Base-by-base conservation (phyloP, 2,329 filamentous ascomycete species). In the Dactylellina haptotyla region DNA sequence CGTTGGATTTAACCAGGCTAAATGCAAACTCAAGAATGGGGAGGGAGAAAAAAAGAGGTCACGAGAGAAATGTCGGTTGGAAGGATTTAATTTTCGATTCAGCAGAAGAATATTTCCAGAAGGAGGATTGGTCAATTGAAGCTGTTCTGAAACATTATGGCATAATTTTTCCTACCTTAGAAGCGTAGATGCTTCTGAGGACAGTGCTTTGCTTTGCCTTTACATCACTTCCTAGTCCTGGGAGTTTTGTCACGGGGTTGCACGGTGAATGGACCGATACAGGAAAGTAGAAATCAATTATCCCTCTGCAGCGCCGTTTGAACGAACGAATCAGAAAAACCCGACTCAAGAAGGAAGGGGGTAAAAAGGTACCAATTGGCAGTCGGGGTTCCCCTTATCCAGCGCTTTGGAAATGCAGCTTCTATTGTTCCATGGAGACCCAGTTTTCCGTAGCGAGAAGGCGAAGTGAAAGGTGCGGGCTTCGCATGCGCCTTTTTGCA, bases 11-110 rank as follows among this genome's bases (percentile, higher is more conserved):
- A n/a, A n/a, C n/a, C n/a, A 59, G 56, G 56, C 56, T 59, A 43
- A 34, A 53, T 51, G n/a, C 48, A 43, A 39, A 54, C n/a, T n/a
- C n/a, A n/a, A n/a, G n/a, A n/a, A n/a, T n/a, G n/a, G n/a, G n/a
- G 28, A 41, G 43, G 20, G 23, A 26, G 50, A 32, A 28, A n/a
- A 20, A 26, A 34, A 63, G 16, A 12, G 62, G 62, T 66, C 62
- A 66, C 62, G 62, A 66, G 62, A 37, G 28, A 54, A 9, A 32
- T 30, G 14, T 54, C 28, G 6, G n/a, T 58, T 14, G 9, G 34
- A 28, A 43, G 20, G 25, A 28, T 43, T 43, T 20, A 16, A 23
- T 18, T 58, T 58, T 45, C 53, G 16, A 58, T 54, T 45, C 16
- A 6, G 53, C 1, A 28, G 16, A 10, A 4, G 12, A 58, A 8